Conservation (phyloP, 805 yeast genomes). For the Saccharomycopsis oosterbeekiorum region DNA sequence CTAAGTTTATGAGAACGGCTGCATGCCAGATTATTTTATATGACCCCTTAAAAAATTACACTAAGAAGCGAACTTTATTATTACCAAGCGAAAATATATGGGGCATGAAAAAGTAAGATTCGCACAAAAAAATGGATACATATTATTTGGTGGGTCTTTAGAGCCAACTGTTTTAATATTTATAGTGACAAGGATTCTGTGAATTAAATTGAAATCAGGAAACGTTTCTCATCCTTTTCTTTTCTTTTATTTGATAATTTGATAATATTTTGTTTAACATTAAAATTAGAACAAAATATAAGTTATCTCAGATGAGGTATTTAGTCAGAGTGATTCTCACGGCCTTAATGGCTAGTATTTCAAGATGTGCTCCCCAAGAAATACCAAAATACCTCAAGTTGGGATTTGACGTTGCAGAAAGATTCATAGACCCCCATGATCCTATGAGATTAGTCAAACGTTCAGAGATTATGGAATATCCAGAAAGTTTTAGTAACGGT, state of each 20-base stretch:
- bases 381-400: neutral
- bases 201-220: no score
- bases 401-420: neutral
- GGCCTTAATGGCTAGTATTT: neutral
- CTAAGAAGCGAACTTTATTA: neutral
- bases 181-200: neutral
- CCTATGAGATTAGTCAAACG: neutral
- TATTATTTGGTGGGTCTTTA: slow-evolving; percentile 1
- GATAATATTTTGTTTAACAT: no score
- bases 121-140: neutral
- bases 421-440: neutral
- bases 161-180: neutral
- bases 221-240: neutral
- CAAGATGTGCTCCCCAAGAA: neutral
- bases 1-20: no score
- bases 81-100: no score
- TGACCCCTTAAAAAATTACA: no score
- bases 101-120: neutral
- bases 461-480: neutral
- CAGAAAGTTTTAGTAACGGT: neutral
- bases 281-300: no score
- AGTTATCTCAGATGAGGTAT: neutral
- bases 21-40: no score
- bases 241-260: no score
- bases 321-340: neutral